Percentiles rank a stretch among this genome's conserved stretches.
Conservation (phyloP, 2,329 filamentous ascomycete genomes). For the Lachnellula cervina region DNA sequence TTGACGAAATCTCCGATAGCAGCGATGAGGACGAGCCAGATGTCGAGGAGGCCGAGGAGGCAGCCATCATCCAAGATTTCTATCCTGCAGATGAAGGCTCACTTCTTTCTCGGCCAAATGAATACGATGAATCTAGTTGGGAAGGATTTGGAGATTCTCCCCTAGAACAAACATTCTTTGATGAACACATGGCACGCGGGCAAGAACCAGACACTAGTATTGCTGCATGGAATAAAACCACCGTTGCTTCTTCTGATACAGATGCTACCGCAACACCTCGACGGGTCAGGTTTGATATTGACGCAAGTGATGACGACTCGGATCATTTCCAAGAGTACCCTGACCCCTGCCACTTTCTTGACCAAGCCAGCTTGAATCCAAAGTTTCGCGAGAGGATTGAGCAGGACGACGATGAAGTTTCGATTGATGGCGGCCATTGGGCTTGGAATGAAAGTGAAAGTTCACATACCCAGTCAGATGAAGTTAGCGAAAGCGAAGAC, state of each 20-base stretch:
- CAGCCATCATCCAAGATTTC: constrained; percentile 55
- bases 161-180: constrained; percentile 30
- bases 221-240: constrained; percentile 10
- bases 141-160: constrained; percentile 47
- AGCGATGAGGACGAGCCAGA: constrained; percentile 76
- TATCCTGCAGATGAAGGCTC: constrained; percentile 37
- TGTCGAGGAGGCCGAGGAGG: constrained; percentile 73
- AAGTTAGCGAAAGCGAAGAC: constrained; percentile 35
- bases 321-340: constrained; percentile 67
- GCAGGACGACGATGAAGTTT: constrained; percentile 45
- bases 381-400: constrained; percentile 70
- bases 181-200: constrained; percentile 28
- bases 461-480: constrained; percentile 37
- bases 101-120: constrained; percentile 30
- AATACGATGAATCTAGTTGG: constrained; percentile 46
- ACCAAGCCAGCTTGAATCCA: constrained; percentile 68
- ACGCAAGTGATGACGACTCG: constrained; percentile 57
- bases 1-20: constrained; percentile 70
- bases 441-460: constrained; percentile 18
- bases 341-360: constrained; percentile 62
- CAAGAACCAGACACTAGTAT: constrained; percentile 13
- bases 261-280: constrained; percentile 15
- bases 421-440: constrained; percentile 24
- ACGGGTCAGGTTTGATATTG: constrained; percentile 71
- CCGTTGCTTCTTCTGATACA: constrained; percentile 11